These are phyloP conservation scores for Bisporella sp. DNA, from an alignment of 2,329 filamentous ascomycete genomes.

Conservation along the genomic window DNA sequence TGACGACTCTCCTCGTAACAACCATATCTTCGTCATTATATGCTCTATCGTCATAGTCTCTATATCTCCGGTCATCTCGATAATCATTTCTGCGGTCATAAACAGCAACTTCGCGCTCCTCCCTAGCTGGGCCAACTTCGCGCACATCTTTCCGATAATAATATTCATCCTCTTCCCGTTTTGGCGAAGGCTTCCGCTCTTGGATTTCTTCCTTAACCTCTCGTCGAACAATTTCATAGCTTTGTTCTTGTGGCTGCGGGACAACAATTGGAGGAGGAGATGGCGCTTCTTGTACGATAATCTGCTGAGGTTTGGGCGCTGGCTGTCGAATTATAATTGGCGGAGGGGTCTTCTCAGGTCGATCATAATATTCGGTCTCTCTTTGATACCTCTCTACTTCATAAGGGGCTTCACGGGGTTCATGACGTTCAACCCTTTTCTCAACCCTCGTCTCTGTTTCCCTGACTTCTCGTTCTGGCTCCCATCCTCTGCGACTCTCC, in stretches of 20 bases:
- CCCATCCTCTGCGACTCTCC: slow-evolving; percentile 18
- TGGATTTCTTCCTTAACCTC: slow-evolving; percentile 16
- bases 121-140: slow-evolving; percentile 12
- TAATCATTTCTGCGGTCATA: slow-evolving; percentile 31
- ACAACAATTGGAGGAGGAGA: slow-evolving; percentile 43
- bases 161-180: slow-evolving; percentile 27
- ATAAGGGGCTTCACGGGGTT: slow-evolving; percentile 24
- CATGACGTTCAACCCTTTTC: slow-evolving; percentile 12
- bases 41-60: slow-evolving; percentile 22
- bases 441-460: slow-evolving; percentile 22
- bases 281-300: slow-evolving; percentile 53
- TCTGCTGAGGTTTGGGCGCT: slow-evolving; percentile 48
- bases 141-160: slow-evolving; percentile 29
- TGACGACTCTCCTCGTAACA: slow-evolving; percentile 32
- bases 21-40: slow-evolving; percentile 38
- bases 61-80: slow-evolving; percentile 11
- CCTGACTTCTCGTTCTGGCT: slow-evolving; percentile 20
- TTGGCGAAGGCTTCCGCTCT: slow-evolving; percentile 14
- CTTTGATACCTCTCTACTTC: slow-evolving; percentile 53
- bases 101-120: slow-evolving; percentile 19
- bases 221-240: slow-evolving; percentile 19
- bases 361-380: slow-evolving; percentile 56
- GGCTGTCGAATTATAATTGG: slow-evolving; percentile 52
- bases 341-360: slow-evolving; percentile 39
- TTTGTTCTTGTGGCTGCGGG: slow-evolving; percentile 18